Evolutionary conservation across 441 rosid genomes (phyloP).

Genomic region (Gossypium gossypioides): DNA sequence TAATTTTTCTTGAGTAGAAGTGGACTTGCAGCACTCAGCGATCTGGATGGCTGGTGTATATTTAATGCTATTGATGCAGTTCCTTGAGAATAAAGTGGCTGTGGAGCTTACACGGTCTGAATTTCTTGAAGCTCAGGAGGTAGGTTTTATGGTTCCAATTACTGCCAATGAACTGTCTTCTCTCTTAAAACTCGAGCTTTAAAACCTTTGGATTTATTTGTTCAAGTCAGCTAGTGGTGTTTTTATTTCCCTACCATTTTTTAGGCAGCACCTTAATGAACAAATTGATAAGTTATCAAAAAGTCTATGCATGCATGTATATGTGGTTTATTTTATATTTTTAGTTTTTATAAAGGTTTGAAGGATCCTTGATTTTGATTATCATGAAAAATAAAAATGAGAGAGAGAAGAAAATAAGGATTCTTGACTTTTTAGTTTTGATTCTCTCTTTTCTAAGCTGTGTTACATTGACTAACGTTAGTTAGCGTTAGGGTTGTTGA

Average conservation of each 20-base stretch:
- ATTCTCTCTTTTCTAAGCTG: neutral
- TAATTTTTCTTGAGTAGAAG: slow-evolving; percentile 48
- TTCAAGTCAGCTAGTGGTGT: neutral
- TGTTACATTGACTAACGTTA: neutral
- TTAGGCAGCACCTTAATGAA: neutral
- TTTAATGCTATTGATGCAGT: slow-evolving; percentile 83
- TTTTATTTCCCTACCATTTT: neutral
- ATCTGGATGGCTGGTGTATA: slow-evolving; percentile 96
- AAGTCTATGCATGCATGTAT: neutral
- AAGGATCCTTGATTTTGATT: neutral
- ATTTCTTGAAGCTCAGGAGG: slow-evolving; percentile 87
- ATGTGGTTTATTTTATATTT: neutral
- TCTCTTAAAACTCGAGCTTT: neutral
- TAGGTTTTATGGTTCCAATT: slow-evolving; percentile 20
- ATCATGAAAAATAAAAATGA: neutral
- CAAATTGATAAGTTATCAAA: neutral
- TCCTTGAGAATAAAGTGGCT: slow-evolving; percentile 89
- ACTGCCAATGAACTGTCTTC: neutral
- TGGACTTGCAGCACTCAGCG: slow-evolving; percentile 75
- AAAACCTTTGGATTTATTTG: neutral
- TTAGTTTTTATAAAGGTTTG: neutral
- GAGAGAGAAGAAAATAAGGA: neutral
- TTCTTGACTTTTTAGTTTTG: neutral
- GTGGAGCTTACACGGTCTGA: slow-evolving; percentile 92
- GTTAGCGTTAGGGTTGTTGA: neutral